These are phyloP conservation scores for Mycena vulgaris DNA, from an alignment of 768 basidiomycete genomes.

Conservation along the genomic window DNA sequence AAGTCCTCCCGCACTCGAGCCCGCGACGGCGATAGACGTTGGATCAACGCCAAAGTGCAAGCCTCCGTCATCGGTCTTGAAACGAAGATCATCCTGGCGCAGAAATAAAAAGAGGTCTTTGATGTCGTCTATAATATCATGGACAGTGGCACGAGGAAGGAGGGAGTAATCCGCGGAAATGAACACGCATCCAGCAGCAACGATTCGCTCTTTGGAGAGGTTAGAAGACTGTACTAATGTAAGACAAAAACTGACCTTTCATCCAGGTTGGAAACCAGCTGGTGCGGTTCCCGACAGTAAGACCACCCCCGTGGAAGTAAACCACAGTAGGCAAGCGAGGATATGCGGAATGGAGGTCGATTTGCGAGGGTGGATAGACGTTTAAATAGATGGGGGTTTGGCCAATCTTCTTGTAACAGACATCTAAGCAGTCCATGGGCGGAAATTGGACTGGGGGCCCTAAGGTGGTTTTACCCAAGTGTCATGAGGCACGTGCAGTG, in stretches of 20 bases:
- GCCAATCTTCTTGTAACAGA: conserved; percentile 54
- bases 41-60: conserved; percentile 56
- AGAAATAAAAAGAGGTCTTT: conserved; percentile 70
- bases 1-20: conserved; percentile 74
- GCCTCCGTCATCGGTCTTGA: conserved; percentile 18
- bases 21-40: conserved; percentile 65
- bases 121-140: conserved; percentile 72
- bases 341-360: conserved; percentile 15
- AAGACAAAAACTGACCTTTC: conserved; percentile 56
- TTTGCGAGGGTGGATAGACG: conserved; percentile 46
- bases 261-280: conserved; percentile 82
- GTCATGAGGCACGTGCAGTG: too few relatives aligned
- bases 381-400: conserved; percentile 48
- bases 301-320: conserved; percentile 70
- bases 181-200: conserved; percentile 66
- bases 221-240: background rate
- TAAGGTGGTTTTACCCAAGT: background rate
- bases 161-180: conserved; percentile 78
- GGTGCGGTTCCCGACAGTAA: conserved; percentile 70
- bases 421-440: conserved; percentile 42
- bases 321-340: conserved; percentile 53
- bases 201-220: conserved; percentile 59
- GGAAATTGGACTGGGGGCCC: too few relatives aligned
- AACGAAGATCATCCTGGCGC: conserved; percentile 37
- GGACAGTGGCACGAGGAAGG: conserved; percentile 67